Conservation (phyloP, 2,329 filamentous ascomycete genomes). For the Fusarium graminum region DNA sequence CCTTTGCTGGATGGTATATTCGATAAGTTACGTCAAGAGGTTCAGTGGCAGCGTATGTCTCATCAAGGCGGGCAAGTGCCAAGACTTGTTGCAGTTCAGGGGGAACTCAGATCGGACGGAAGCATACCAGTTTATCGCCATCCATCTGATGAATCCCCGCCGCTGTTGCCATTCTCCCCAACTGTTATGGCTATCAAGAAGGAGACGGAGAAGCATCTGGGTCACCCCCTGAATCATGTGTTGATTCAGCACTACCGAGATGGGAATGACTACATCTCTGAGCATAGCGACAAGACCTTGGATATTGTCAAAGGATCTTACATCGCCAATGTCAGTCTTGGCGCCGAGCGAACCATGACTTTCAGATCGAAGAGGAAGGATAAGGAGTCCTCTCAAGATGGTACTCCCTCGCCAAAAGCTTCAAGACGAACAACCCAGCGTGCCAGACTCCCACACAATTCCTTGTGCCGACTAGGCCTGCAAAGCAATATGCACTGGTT, state of each 20-base stretch:
- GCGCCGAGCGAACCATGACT: slow-evolving; percentile 89
- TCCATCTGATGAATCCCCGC: slow-evolving; percentile 88
- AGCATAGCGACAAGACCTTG: slow-evolving; percentile 96
- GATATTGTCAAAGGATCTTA: slow-evolving; percentile 85
- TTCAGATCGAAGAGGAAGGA: slow-evolving; percentile 82
- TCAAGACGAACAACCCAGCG: slow-evolving; percentile 70
- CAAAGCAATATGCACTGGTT: slow-evolving; percentile 88
- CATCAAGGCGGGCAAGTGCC: slow-evolving; percentile 94
- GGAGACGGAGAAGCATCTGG: slow-evolving; percentile 77
- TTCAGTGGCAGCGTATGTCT: slow-evolving; percentile 91
- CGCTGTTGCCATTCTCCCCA: slow-evolving; percentile 79
- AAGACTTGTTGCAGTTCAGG: slow-evolving; percentile 90
- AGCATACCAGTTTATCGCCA: slow-evolving; percentile 93
- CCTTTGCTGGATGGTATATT: slow-evolving; percentile 73
- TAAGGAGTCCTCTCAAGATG: slow-evolving; percentile 54
- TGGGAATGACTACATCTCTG: slow-evolving; percentile 91
- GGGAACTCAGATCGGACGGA: slow-evolving; percentile 75
- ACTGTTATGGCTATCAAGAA: slow-evolving; percentile 76
- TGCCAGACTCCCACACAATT: slow-evolving; percentile 86
- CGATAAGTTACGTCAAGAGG: slow-evolving; percentile 76
- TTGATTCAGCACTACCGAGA: slow-evolving; percentile 94
- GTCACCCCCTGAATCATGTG: slow-evolving; percentile 89
- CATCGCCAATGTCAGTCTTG: slow-evolving; percentile 95
- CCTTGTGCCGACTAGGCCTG: slow-evolving; percentile 85
- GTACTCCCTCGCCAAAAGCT: slow-evolving; percentile 20